Evolutionary conservation across 306 rosid species (phyloP), one percentile per base, ranked within the genome.

Genomic region (Datisca glomerata): DNA sequence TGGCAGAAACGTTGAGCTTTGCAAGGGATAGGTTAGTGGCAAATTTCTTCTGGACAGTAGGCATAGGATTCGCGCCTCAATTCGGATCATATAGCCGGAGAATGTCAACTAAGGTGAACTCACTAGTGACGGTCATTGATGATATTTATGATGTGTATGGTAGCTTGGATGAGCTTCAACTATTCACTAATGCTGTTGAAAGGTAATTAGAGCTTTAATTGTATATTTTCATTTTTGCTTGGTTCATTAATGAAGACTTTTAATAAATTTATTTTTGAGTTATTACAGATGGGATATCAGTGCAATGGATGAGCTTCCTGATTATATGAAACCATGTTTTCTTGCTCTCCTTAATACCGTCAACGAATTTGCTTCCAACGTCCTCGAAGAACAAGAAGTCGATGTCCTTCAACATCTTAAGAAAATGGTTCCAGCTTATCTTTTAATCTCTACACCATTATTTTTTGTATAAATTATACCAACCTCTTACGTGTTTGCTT

Each of bases 1-100:
- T 49, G 15, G 57, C 45, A 7, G 21, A 49, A 20, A 51, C 43
- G 18, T 20, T 62, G 37, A 21, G 45, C 11, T 62, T 62, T 62
- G 61, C 54, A 0, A 45, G 55, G 24, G 55, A 53, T 15, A 45
- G 54, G 17, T 14, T 39, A 6, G 27, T 45, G 36, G 61, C 53
- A 16, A 29, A 2, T 12, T 53, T 61, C 27, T 21, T 32, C 3
- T 62, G 68, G 68, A 23, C 37, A 7, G 45, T 53, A 7, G 56
- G 46, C 4, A 2, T 6, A 0, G 16, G 3, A 3, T n/a, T n/a
- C n/a, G n/a, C n/a, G n/a, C n/a, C n/a, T n/a, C n/a, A n/a, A n/a
- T n/a, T n/a, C n/a, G n/a, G n/a, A n/a, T n/a, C n/a, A n/a, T n/a
- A n/a, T n/a, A n/a, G n/a, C n/a, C n/a, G n/a, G n/a, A n/a, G n/a